Base-by-base conservation (phyloP, 495 filamentous ascomycete species). In the Opeltia flavorubescens region DNA sequence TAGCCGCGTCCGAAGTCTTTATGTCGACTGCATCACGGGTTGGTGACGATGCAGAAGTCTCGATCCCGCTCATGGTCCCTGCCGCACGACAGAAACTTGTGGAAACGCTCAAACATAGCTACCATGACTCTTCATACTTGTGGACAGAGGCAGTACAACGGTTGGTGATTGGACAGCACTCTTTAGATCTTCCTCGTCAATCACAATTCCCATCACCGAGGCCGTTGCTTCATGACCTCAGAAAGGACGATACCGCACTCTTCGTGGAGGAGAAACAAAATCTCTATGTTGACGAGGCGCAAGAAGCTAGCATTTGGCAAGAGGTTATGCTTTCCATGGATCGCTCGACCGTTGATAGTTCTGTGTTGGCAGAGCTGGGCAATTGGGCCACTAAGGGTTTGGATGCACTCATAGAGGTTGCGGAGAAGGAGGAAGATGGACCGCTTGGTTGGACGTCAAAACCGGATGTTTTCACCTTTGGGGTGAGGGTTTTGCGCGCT, bases 211-310 rank as follows among this genome's bases (percentile, higher is more conserved):
- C 51, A 12, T 50, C 73, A 0, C 71, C 83, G 0, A 61, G 62
- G 3, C 53, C 59, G 0, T 61, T 68, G 15, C 57, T 89, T 12
- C 50, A 56, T 0, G 54, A 69, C 20, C 71, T 75, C 20, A 55
- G 72, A 34, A 69, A 72, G 41, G 77, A 80, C 40, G 79, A 85
- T 54, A 78, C 75, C 25, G 71, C 82, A 2, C 66, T 98, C 0
- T 98, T 98, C 55, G 78, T 76, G 12, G 70, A 83, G 53, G 91
- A 98, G 63, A 87, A 91, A 54, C 86, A 89, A 52, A 98, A 98
- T 49, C 67, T 95, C 0, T 95, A 82, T 57, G 67, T 91, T 42
- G 89, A 95, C 54, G 76, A 83, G 41, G 74, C 85, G 2, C 62
- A 72, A 6, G 89, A 95, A 62, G 66, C 76, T 1, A 66, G 69